Percentiles rank a stretch among this genome's conserved stretches.
These are phyloP conservation scores for Camellia sinensis DNA, from an alignment of 148 eudicot species.

Conservation along the genomic window DNA sequence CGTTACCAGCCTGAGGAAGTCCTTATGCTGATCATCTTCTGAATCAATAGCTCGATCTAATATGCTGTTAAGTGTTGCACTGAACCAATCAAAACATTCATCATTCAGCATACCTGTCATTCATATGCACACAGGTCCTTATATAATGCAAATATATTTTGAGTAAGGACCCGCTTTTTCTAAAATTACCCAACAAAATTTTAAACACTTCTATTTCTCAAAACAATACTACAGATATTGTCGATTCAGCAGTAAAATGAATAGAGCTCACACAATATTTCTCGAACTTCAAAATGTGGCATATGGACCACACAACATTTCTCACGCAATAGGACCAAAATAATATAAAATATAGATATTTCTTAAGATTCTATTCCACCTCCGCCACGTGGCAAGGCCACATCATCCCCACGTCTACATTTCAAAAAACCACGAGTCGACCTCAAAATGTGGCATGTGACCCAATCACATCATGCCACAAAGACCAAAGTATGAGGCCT, in stretches of 20 bases:
- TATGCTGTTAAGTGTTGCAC: conserved; percentile 92
- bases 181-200: not conserved
- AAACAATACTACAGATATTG: not conserved
- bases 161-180: not conserved
- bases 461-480: too few species aligned
- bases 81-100: conserved; percentile 21
- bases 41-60: conserved; percentile 90
- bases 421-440: too few species aligned
- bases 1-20: conserved; percentile 87
- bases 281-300: too few species aligned
- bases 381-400: too few species aligned
- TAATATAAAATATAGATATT: too few species aligned
- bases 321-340: too few species aligned
- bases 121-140: not conserved
- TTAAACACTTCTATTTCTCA: not conserved
- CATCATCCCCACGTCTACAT: too few species aligned
- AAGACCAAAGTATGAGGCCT: too few species aligned
- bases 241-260: too few species aligned
- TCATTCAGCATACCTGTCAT: not conserved
- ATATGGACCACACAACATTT: too few species aligned
- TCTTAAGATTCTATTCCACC: too few species aligned
- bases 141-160: not conserved
- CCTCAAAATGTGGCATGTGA: too few species aligned
- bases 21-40: conserved; percentile 92
- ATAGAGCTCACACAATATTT: not conserved